Percentiles rank a stretch among this genome's conserved stretches.
phyloP scores from a whole-genome alignment of 768 basidiomycete species.

The Tulasnella sp. region DNA sequence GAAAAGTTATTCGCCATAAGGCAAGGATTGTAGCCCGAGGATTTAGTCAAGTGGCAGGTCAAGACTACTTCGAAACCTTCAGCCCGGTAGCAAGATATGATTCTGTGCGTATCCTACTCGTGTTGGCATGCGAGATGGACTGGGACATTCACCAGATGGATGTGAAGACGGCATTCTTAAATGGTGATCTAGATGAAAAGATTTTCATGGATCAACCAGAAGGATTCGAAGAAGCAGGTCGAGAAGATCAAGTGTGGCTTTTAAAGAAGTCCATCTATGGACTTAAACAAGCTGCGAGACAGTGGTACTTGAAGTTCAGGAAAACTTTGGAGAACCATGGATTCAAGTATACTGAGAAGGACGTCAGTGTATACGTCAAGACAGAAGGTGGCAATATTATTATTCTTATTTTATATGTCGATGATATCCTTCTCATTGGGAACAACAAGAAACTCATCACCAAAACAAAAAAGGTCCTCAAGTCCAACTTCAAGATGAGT shows the following conservation, averaged over 20 bases:
- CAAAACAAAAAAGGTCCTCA: too few relatives aligned
- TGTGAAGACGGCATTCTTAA: slow-evolving; percentile 14
- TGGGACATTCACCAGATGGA: slow-evolving; percentile 16
- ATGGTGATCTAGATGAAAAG: slow-evolving; percentile 16
- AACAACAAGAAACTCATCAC: neutral
- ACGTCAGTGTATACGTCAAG: too few relatives aligned
- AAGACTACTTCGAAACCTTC: slow-evolving; percentile 21
- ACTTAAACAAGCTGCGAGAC: slow-evolving; percentile 27
- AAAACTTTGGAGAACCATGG: too few relatives aligned
- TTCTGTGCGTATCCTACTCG: slow-evolving; percentile 6
- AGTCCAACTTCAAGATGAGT: neutral
- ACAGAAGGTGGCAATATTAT: too few relatives aligned
- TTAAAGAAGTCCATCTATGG: slow-evolving; percentile 26
- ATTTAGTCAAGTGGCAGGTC: slow-evolving; percentile 21
- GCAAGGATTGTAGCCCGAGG: slow-evolving; percentile 24
- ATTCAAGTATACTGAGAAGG: too few relatives aligned
- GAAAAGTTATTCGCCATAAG: slow-evolving; percentile 20
- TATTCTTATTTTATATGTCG: neutral
- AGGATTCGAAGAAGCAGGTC: neutral
- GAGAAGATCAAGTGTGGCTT: slow-evolving; percentile 15
- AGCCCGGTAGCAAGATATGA: slow-evolving; percentile 10
- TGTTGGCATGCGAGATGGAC: slow-evolving; percentile 1
- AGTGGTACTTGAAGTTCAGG: too few relatives aligned
- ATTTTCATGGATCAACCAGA: slow-evolving; percentile 16
- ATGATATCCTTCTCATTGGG: neutral